These are phyloP conservation scores for Tremella yokohamensis DNA, from an alignment of 768 basidiomycete genomes.

Conservation along the genomic window DNA sequence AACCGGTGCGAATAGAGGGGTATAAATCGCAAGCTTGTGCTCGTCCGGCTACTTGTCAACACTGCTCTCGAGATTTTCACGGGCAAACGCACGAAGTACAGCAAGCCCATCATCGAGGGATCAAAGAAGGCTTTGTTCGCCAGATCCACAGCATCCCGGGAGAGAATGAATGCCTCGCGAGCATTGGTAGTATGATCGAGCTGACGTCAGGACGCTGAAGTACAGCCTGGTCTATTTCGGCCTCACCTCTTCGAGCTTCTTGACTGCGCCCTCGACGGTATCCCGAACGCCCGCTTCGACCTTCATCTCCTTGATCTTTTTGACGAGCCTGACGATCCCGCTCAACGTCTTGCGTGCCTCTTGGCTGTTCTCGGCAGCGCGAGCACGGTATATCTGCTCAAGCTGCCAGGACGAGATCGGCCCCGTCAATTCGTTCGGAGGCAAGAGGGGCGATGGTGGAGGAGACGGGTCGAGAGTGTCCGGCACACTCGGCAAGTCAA, in stretches of 20 bases:
- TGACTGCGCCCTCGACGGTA: conserved; percentile 68
- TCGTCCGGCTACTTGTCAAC: conserved; percentile 64
- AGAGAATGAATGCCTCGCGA: conserved; percentile 26
- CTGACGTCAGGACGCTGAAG: conserved; percentile 6
- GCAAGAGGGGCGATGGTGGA: conserved; percentile 22
- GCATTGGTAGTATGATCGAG: conserved; percentile 16
- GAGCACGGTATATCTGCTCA: conserved; percentile 68
- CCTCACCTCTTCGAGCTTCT: conserved; percentile 68
- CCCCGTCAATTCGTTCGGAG: conserved; percentile 17
- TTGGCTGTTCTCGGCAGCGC: conserved; percentile 66
- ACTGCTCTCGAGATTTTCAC: not conserved
- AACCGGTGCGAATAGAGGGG: conserved; percentile 87
- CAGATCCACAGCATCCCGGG: conserved; percentile 38
- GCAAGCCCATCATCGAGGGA: conserved; percentile 88
- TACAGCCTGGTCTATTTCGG: too few species aligned
- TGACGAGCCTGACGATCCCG: conserved; percentile 78
- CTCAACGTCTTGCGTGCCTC: conserved; percentile 69
- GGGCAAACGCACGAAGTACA: conserved; percentile 65
- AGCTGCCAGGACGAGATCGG: conserved; percentile 71
- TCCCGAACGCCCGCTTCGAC: conserved; percentile 71
- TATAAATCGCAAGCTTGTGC: conserved; percentile 95
- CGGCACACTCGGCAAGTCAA: conserved; percentile 71
- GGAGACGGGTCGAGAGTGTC: conserved; percentile 51
- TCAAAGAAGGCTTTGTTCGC: conserved; percentile 80
- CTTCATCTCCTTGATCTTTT: conserved; percentile 87